Evolutionary conservation across 2,329 filamentous ascomycete species (phyloP).

Genomic region (Aspergillus brunneoviolaceus): DNA sequence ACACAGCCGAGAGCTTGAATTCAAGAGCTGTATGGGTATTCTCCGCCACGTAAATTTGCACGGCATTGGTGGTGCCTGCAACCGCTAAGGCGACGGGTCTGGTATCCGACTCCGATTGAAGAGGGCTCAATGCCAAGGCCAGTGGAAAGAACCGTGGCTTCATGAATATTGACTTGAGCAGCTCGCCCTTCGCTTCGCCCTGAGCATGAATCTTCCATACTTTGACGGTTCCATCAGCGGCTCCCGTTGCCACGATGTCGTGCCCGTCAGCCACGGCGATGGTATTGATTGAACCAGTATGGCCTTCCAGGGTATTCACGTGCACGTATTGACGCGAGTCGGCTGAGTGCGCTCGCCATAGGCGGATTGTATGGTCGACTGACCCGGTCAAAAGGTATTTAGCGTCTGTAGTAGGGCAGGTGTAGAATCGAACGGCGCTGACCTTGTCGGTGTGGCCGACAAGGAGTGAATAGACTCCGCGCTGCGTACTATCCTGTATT

Average conservation of each 20-base stretch:
- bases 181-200: slow-evolving; percentile 40
- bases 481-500: slow-evolving; percentile 42
- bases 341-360: slow-evolving; percentile 52
- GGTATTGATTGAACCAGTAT: slow-evolving; percentile 72
- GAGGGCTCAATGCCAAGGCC: slow-evolving; percentile 65
- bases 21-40: slow-evolving; percentile 39
- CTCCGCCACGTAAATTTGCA: slow-evolving; percentile 73
- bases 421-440: slow-evolving; percentile 79
- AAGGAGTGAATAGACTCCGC: slow-evolving; percentile 67
- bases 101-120: slow-evolving; percentile 54
- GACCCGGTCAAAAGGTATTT: slow-evolving; percentile 74
- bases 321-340: slow-evolving; percentile 39
- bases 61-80: slow-evolving; percentile 77
- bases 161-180: slow-evolving; percentile 70
- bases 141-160: slow-evolving; percentile 80
- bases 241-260: slow-evolving; percentile 57
- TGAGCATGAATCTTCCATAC: slow-evolving; percentile 63
- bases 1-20: slow-evolving; percentile 72
- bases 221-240: slow-evolving; percentile 62
- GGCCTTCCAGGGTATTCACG: slow-evolving; percentile 58
- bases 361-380: slow-evolving; percentile 71
- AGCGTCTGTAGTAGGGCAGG: slow-evolving; percentile 47
- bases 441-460: slow-evolving; percentile 76
- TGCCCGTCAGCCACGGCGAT: slow-evolving; percentile 50
- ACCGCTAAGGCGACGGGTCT: slow-evolving; percentile 66